Conservation (phyloP, 352 stramenopile genomes). For the Globisporangium heterothallicum region DNA sequence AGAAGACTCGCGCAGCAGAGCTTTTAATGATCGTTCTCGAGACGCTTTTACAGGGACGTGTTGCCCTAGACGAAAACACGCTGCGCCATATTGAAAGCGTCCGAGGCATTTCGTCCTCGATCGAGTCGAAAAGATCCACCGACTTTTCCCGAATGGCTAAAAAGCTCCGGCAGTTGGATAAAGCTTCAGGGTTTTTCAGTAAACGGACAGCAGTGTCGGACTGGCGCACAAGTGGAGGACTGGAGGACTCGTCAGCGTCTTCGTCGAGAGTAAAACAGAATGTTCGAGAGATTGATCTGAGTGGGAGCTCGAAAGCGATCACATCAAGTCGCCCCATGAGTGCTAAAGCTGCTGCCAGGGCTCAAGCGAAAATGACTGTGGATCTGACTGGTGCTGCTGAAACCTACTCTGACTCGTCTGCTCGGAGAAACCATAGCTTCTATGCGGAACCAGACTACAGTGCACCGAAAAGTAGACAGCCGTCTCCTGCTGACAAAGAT, state of each 20-base stretch:
- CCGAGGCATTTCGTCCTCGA: conserved; percentile 34
- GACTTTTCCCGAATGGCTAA: conserved; percentile 56
- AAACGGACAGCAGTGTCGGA: conserved; percentile 25
- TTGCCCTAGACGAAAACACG: conserved; percentile 41
- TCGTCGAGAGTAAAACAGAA: conserved; percentile 22
- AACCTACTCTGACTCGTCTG: conserved; percentile 26
- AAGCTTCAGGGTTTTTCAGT: conserved; percentile 46
- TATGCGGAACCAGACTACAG: conserved; percentile 64
- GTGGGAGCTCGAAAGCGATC: not conserved
- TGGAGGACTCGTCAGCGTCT: not conserved
- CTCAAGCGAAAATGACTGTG: conserved; percentile 32
- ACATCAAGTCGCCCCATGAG: conserved; percentile 36
- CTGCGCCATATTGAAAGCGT: conserved; percentile 47
- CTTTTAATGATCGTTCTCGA: conserved; percentile 63
- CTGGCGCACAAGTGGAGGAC: conserved; percentile 6
- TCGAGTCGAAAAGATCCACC: conserved; percentile 63
- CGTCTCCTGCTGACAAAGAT: conserved; percentile 16
- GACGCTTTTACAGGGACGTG: conserved; percentile 42
- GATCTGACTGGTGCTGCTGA: conserved; percentile 42
- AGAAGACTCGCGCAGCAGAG: conserved; percentile 61
- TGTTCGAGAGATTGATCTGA: conserved; percentile 14
- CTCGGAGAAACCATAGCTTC: conserved; percentile 67
- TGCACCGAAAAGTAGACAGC: conserved; percentile 13
- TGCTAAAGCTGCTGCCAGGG: conserved; percentile 48
- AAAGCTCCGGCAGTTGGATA: conserved; percentile 63